Conservation (phyloP, 306 rosid genomes). For the Sicyos edulis region DNA sequence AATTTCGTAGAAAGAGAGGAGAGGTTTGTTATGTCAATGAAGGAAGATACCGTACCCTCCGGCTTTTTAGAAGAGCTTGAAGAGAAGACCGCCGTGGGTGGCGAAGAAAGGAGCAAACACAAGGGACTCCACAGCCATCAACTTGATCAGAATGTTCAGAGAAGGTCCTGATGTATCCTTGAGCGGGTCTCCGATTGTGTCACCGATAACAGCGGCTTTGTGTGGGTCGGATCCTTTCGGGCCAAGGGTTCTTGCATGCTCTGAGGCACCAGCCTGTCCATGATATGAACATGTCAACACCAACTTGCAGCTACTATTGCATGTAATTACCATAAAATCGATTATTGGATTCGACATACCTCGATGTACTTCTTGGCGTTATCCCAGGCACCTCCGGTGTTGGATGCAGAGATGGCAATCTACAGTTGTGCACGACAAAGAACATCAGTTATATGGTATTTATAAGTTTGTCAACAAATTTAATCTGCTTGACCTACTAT, state of each 20-base stretch:
- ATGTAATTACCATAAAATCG: too few species aligned
- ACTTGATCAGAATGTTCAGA: conserved; percentile 95
- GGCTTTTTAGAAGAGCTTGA: conserved; percentile 51
- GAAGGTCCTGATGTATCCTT: conserved; percentile 97
- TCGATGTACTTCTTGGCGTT: conserved; percentile 95
- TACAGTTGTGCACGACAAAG: conserved; percentile 17
- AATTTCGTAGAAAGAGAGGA: conserved; percentile 10
- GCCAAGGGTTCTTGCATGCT: conserved; percentile 87
- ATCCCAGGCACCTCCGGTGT: conserved; percentile 99
- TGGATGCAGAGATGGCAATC: conserved; percentile 97
- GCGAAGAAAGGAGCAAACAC: conserved; percentile 97
- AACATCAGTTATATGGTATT: conserved; percentile 16
- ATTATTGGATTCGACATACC: conserved; percentile 35
- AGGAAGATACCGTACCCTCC: not conserved
- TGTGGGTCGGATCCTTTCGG: conserved; percentile 89
- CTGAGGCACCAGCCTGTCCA: conserved; percentile 72
- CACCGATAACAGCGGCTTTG: conserved; percentile 95
- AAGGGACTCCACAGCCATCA: conserved; percentile 92
- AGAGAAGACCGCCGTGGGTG: conserved; percentile 82
- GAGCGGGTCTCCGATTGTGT: conserved; percentile 94
- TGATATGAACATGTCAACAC: not conserved
- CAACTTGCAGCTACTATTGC: not conserved
- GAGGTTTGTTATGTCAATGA: not conserved
- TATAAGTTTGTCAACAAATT: not conserved
- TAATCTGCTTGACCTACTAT: too few species aligned